These are phyloP conservation scores for Cercis canadensis DNA, from an alignment of 306 rosid genomes.

Conservation along the genomic window DNA sequence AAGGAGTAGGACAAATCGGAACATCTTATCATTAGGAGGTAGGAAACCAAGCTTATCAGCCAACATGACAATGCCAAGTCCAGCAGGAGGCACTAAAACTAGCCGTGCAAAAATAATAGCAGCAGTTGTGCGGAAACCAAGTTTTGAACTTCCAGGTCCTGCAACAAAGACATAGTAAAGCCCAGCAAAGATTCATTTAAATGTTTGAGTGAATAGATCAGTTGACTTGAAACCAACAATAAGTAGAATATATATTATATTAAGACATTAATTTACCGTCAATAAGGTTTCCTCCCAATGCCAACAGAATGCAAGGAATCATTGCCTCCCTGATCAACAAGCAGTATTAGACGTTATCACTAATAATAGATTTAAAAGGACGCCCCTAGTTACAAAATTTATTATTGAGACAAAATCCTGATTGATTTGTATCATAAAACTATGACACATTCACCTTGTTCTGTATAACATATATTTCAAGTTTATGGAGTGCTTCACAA, in stretches of 20 bases:
- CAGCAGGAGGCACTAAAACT: conserved; percentile 87
- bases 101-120: conserved; percentile 82
- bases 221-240: background rate
- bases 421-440: conserved; percentile 5
- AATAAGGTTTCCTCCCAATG: conserved; percentile 94
- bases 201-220: too few species aligned
- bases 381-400: background rate
- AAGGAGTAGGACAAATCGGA: conserved; percentile 86
- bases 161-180: conserved; percentile 37
- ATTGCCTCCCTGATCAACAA: conserved; percentile 88
- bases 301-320: conserved; percentile 99
- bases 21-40: conserved; percentile 86
- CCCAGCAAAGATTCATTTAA: conserved; percentile 18
- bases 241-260: background rate
- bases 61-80: conserved; percentile 83
- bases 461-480: conserved; percentile 17
- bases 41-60: conserved; percentile 99
- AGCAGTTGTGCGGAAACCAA: conserved; percentile 84
- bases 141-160: conserved; percentile 99
- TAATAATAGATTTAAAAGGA: conserved; percentile 22
- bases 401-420: background rate
- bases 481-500: conserved; percentile 11
- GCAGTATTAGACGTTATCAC: conserved; percentile 35
- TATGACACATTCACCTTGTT: conserved; percentile 14
- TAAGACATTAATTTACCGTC: conserved; percentile 68